Conservation (phyloP, 2,329 filamentous ascomycete genomes). For the Colletotrichum theobromicola region DNA sequence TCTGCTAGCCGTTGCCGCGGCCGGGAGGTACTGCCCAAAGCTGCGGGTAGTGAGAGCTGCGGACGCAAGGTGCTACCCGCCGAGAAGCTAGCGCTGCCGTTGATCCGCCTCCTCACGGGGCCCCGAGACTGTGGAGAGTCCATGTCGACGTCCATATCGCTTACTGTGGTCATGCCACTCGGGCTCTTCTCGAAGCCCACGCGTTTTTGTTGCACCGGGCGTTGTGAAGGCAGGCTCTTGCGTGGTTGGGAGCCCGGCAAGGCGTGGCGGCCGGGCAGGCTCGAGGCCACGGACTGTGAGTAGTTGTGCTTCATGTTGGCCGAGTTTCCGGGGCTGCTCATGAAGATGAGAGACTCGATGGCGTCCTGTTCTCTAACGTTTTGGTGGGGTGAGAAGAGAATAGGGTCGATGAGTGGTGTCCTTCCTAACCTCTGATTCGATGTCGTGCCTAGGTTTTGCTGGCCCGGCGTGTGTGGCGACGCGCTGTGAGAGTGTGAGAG, state of each 20-base stretch:
- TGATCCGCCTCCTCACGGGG: conserved; percentile 26
- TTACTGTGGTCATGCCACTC: conserved; percentile 36
- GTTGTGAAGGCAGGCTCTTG: conserved; percentile 56
- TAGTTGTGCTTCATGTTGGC: conserved; percentile 64
- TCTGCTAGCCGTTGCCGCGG: conserved; percentile 51
- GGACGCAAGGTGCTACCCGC: conserved; percentile 32
- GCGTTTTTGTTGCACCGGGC: conserved; percentile 49
- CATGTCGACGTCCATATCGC: conserved; percentile 50
- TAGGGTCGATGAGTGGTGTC: conserved; percentile 51
- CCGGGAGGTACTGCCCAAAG: conserved; percentile 45
- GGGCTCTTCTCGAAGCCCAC: conserved; percentile 55
- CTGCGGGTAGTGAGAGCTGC: conserved; percentile 54
- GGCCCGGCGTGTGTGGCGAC: conserved; percentile 39
- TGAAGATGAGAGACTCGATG: conserved; percentile 79
- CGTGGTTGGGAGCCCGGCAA: conserved; percentile 55
- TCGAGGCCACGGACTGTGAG: conserved; percentile 42
- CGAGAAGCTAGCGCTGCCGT: conserved; percentile 33
- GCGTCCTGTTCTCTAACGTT: conserved; percentile 79
- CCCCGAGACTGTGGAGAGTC: conserved; percentile 40
- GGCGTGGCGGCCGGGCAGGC: conserved; percentile 31
- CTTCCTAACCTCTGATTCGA: conserved; percentile 36
- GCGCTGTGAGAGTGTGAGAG: conserved; percentile 54
- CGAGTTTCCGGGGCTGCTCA: conserved; percentile 80
- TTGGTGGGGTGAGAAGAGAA: conserved; percentile 72
- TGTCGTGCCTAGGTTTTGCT: conserved; percentile 21